Conservation (phyloP, 805 yeast species). For the Saccharomycopsis fibuligera region DNA sequence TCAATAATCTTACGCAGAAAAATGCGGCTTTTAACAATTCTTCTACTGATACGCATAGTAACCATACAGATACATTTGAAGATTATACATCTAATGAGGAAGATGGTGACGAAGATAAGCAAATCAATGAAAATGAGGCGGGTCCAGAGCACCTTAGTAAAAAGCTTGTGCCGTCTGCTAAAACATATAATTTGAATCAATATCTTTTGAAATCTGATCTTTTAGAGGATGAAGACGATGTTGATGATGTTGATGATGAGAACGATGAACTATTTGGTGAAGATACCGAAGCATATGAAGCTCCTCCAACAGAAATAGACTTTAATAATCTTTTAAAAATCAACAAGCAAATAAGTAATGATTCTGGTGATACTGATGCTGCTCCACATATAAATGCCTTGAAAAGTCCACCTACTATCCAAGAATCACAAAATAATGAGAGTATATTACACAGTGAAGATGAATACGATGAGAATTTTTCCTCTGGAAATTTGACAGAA, state of each 20-base stretch:
- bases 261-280: constrained; percentile 5
- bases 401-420: background rate
- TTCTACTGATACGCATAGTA: constrained; percentile 1
- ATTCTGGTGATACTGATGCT: too few species aligned
- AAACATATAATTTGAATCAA: constrained; percentile 15
- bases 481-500: background rate
- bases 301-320: constrained; percentile 2
- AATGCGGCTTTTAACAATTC: background rate
- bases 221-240: constrained; percentile 14
- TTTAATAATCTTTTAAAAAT: constrained; percentile 5
- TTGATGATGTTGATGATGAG: constrained; percentile 9
- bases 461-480: constrained; percentile 2
- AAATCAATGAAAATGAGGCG: background rate
- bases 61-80: constrained; percentile 7
- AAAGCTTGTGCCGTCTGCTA: constrained; percentile 12
- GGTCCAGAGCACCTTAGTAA: too few species aligned
- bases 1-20: constrained; percentile 6
- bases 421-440: background rate
- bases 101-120: constrained; percentile 4
- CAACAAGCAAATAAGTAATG: background rate
- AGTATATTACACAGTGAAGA: constrained; percentile 3
- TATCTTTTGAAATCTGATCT: constrained; percentile 14
- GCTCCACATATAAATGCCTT: too few species aligned
- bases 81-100: constrained; percentile 9
- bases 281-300: background rate